phyloP scores from a whole-genome alignment of 2,329 filamentous ascomycete genomes.

The Cladorrhinum sp. region DNA sequence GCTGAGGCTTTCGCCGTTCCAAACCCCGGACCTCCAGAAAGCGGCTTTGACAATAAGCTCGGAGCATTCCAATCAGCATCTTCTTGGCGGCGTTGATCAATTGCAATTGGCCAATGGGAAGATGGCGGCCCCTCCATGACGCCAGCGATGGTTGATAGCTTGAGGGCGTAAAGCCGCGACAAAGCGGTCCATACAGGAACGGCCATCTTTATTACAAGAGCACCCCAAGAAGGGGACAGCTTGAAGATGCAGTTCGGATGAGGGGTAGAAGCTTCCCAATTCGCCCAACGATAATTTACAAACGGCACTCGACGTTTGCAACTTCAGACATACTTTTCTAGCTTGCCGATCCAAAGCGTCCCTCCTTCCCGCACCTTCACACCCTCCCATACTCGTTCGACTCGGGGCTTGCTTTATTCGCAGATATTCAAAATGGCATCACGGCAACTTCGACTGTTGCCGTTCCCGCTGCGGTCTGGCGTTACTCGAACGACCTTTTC shows the following conservation, averaged over 20 bases:
- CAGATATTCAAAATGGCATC: constrained; percentile 20
- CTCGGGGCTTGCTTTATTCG: background rate
- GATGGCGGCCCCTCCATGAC: constrained; percentile 18
- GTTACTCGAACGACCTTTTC: constrained; percentile 19
- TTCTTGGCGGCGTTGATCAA: background rate
- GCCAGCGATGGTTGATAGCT: constrained; percentile 8
- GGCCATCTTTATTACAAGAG: constrained; percentile 7
- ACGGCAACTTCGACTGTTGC: constrained; percentile 21
- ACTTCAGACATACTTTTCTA: background rate
- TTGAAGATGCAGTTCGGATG: constrained; percentile 7
- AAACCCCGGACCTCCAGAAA: background rate
- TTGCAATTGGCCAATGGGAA: constrained; percentile 22
- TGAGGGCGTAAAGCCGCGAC: constrained; percentile 28
- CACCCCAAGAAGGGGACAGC: background rate
- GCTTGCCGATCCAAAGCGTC: constrained; percentile 21
- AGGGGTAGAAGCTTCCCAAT: constrained; percentile 18
- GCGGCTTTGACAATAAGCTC: background rate
- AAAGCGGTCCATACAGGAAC: constrained; percentile 28
- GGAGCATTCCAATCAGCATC: background rate
- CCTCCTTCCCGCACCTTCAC: background rate
- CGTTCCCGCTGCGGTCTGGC: constrained; percentile 19
- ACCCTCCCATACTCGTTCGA: background rate
- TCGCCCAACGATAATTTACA: background rate
- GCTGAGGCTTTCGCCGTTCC: background rate
- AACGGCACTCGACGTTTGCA: background rate